A percentile compares a stretch with the other conserved stretches of the same genome.
phyloP scores from a whole-genome alignment of 1,139 yeast species.

The Yarrowia galli region DNA sequence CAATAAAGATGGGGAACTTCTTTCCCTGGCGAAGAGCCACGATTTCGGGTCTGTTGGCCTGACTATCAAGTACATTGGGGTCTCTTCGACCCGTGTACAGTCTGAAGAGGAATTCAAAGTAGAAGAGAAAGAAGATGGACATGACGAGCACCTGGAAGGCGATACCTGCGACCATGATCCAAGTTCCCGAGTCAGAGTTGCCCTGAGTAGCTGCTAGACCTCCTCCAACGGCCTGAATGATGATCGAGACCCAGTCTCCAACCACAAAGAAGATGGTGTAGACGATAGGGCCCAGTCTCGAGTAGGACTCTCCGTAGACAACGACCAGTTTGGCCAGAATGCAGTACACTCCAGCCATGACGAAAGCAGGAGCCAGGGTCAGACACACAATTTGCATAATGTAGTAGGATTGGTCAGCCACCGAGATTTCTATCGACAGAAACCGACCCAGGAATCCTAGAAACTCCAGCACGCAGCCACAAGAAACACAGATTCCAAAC shows the following conservation, averaged over 20 bases:
- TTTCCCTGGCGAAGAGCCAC: constrained; percentile 53
- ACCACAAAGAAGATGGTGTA: constrained; percentile 74
- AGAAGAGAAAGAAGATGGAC: constrained; percentile 65
- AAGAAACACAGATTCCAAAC: constrained; percentile 58
- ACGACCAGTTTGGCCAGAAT: constrained; percentile 75
- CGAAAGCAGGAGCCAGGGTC: constrained; percentile 86
- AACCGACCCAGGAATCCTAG: constrained; percentile 76
- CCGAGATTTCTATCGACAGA: constrained; percentile 53
- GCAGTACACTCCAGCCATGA: constrained; percentile 87
- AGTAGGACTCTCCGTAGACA: constrained; percentile 68
- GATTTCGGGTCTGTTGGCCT: constrained; percentile 54
- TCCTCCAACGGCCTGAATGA: constrained; percentile 85
- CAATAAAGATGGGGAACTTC: constrained; percentile 59
- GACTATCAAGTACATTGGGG: constrained; percentile 34
- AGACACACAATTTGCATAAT: constrained; percentile 72
- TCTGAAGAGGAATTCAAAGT: constrained; percentile 61
- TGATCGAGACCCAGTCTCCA: constrained; percentile 70
- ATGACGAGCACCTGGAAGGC: constrained; percentile 79
- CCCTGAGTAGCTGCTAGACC: constrained; percentile 69
- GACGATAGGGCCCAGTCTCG: constrained; percentile 73
- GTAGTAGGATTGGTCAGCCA: constrained; percentile 55
- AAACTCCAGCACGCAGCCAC: constrained; percentile 69
- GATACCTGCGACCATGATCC: constrained; percentile 84
- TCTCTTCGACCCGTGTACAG: constrained; percentile 51
- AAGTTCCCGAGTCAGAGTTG: constrained; percentile 61